Evolutionary conservation across 441 rosid species (phyloP).

Genomic region (Lepidium campestre): DNA sequence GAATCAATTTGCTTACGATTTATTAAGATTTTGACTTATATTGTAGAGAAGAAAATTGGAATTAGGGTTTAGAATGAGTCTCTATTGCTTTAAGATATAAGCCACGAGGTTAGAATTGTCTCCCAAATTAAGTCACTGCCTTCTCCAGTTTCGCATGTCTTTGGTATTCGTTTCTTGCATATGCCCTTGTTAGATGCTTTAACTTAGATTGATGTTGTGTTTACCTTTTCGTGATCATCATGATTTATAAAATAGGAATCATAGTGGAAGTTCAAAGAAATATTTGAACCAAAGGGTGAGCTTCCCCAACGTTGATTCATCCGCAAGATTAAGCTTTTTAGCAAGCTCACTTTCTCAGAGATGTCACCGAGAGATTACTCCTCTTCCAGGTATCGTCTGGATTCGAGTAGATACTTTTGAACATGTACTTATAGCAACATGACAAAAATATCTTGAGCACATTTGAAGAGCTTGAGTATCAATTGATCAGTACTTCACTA

Average conservation of each 20-base stretch:
- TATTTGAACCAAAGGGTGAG: background rate
- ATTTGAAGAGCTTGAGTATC: background rate
- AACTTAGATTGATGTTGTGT: background rate
- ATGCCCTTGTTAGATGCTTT: background rate
- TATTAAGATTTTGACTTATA: background rate
- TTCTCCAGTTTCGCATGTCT: background rate
- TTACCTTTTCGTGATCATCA: background rate
- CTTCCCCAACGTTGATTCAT: background rate
- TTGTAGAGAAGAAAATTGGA: background rate
- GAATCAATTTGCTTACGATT: background rate
- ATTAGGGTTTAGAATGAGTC: background rate
- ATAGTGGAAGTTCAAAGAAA: background rate
- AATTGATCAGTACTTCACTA: background rate
- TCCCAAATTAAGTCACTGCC: background rate
- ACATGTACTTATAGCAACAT: background rate
- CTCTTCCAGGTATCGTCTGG: constrained; percentile 14
- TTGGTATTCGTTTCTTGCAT: background rate
- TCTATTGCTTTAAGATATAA: background rate
- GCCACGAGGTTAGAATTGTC: background rate
- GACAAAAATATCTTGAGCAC: too few relatives aligned
- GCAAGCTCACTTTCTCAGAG: constrained; percentile 5
- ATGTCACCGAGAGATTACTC: background rate
- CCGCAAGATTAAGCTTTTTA: background rate
- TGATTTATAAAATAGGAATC: background rate
- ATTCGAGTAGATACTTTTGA: background rate